Evolutionary conservation across 2,329 filamentous ascomycete genomes (phyloP).

Genomic region (Claviceps lovelessii): DNA sequence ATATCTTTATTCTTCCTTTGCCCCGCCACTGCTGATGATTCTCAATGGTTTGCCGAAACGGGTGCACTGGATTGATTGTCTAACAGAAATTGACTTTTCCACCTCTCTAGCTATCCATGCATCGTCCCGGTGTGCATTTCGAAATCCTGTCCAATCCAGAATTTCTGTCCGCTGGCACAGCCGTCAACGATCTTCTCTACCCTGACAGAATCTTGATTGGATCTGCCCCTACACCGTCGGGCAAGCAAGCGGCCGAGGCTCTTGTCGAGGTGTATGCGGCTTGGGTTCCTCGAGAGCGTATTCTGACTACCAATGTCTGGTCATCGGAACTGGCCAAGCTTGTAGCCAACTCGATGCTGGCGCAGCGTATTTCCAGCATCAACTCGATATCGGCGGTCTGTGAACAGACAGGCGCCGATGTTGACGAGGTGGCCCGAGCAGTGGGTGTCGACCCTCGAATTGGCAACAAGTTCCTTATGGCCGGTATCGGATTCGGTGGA

Average conservation of each 20-base stretch:
- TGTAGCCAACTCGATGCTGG: slow-evolving; percentile 66
- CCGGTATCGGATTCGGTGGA: slow-evolving; percentile 64
- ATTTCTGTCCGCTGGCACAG: slow-evolving; percentile 66
- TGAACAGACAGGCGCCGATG: slow-evolving; percentile 59
- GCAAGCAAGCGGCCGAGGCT: slow-evolving; percentile 45
- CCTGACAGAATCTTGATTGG: slow-evolving; percentile 68
- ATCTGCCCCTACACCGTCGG: slow-evolving; percentile 44
- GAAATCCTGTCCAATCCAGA: slow-evolving; percentile 72
- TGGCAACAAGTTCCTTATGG: slow-evolving; percentile 58
- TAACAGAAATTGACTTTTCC: neutral
- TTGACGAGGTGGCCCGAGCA: slow-evolving; percentile 55
- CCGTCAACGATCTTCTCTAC: slow-evolving; percentile 53
- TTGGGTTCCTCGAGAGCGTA: slow-evolving; percentile 54
- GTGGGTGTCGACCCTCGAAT: slow-evolving; percentile 59
- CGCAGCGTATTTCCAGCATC: slow-evolving; percentile 67
- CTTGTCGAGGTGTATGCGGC: slow-evolving; percentile 52
- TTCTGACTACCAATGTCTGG: slow-evolving; percentile 60
- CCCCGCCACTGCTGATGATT: no score
- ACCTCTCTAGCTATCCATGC: slow-evolving; percentile 33
- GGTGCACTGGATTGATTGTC: neutral
- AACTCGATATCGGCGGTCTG: slow-evolving; percentile 72
- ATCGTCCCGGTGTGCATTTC: slow-evolving; percentile 50
- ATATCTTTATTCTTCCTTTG: no score
- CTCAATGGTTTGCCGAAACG: no score
- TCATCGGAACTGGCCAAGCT: slow-evolving; percentile 69